Conservation (phyloP, 352 stramenopile genomes). For the Globisporangium rhizosaccharum region DNA sequence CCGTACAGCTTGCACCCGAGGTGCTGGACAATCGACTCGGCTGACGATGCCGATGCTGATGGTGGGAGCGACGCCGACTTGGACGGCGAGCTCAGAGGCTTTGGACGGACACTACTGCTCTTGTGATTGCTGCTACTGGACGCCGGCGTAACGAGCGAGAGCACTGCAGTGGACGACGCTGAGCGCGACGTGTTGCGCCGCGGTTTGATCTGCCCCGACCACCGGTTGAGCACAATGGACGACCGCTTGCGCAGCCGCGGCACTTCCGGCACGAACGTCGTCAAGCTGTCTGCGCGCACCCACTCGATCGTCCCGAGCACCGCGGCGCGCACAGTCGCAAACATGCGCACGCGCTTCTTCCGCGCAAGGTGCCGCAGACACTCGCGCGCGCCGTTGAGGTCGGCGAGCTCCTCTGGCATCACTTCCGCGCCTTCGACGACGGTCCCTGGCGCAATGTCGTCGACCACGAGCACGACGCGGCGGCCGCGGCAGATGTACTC, state of each 20-base stretch:
- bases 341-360: constrained; percentile 45
- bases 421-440: constrained; percentile 47
- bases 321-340: constrained; percentile 35
- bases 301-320: constrained; percentile 44
- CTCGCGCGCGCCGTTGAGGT: constrained; percentile 78
- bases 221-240: constrained; percentile 71
- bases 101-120: neutral
- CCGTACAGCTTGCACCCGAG: constrained; percentile 38
- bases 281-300: constrained; percentile 43
- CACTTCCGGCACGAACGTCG: constrained; percentile 31
- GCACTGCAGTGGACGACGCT: constrained; percentile 50
- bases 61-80: constrained; percentile 2
- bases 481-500: constrained; percentile 81
- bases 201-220: constrained; percentile 46
- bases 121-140: constrained; percentile 6
- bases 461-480: constrained; percentile 74
- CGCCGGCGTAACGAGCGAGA: constrained; percentile 35
- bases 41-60: constrained; percentile 6
- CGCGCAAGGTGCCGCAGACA: constrained; percentile 66
- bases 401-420: constrained; percentile 57
- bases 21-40: constrained; percentile 36
- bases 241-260: constrained; percentile 67
- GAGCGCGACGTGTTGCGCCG: constrained; percentile 53
- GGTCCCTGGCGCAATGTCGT: constrained; percentile 54
- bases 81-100: neutral